phyloP scores from a whole-genome alignment of 2,329 filamentous ascomycete genomes.

The Exophiala phaeomuriformis region DNA sequence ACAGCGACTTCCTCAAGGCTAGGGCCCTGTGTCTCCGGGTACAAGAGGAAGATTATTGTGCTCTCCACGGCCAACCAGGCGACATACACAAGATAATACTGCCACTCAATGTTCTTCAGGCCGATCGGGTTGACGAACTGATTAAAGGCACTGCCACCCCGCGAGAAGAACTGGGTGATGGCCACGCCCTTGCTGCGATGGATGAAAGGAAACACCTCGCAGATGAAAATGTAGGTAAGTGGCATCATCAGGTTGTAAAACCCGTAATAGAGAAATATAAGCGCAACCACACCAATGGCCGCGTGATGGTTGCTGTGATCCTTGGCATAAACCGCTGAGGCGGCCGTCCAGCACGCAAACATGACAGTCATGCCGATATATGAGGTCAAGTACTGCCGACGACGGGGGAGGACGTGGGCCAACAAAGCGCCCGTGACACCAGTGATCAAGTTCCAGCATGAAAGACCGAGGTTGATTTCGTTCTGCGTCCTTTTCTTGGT shows the following conservation, averaged over 20 bases:
- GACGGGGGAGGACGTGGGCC: conserved; percentile 40
- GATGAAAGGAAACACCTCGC: conserved; percentile 46
- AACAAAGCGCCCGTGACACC: conserved; percentile 41
- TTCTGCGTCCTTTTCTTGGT: conserved; percentile 40
- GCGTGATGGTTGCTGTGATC: conserved; percentile 34
- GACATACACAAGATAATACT: conserved; percentile 45
- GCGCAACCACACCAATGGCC: conserved; percentile 37
- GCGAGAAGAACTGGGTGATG: conserved; percentile 30
- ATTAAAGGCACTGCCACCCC: conserved; percentile 32
- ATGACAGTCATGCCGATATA: conserved; percentile 34
- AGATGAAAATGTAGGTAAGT: conserved; percentile 43
- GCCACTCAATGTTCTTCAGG: conserved; percentile 40
- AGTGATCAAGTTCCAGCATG: conserved; percentile 44
- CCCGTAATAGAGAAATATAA: conserved; percentile 34
- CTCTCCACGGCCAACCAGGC: conserved; percentile 36
- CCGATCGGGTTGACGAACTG: conserved; percentile 41
- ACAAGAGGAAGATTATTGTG: conserved; percentile 16
- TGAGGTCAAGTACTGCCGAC: conserved; percentile 34
- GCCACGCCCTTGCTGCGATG: conserved; percentile 45
- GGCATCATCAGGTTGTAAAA: conserved; percentile 42
- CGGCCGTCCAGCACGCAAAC: conserved; percentile 46
- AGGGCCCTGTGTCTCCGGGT: conserved; percentile 25
- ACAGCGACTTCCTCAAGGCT: conserved; percentile 28
- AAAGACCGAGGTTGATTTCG: conserved; percentile 46
- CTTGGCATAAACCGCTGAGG: conserved; percentile 40